Evolutionary conservation across 495 filamentous ascomycete species (phyloP), one percentile per base, ranked within the genome.

Genomic region (Jackrogersella minutella): DNA sequence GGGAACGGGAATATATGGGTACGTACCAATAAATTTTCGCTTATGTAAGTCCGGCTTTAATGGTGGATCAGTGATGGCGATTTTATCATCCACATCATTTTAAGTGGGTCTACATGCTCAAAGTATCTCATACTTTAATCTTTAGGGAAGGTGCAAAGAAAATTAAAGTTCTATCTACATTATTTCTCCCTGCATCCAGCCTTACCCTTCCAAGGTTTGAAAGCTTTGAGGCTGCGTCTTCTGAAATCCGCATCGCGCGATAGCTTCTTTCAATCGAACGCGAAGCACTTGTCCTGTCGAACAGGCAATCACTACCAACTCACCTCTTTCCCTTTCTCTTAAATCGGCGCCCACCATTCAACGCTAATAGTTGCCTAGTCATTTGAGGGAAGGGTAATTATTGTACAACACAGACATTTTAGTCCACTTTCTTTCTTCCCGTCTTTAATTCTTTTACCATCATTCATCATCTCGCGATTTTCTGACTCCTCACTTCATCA

Each of bases 231-330:
- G 61, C 66, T 69, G 66, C 56, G 47, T 65, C 36, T 13, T 39
- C 56, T 51, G 33, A 50, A 64, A 69, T 58, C 66, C 57, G 65
- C 26, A 3, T 63, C 66, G 72, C 72, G 72, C 72, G 72, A 72
- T 68, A 74, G 65, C 62, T 65, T 70, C 69, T 70, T n/a, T 52
- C 64, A 57, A 41, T 44, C 61, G 5, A 69, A 69, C 66, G 66
- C 66, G 66, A 61, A 13, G 41, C 50, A 36, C 28, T 59, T 33
- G 14, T 16, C 43, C 21, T 39, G 16, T 36, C 34, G 37, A 69
- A 67, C 47, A 31, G 28, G 33, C 43, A 58, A 36, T 7, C 43
- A 57, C 33, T 41, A 21, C 66, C 60, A 57, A 66, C 58, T 52
- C 59, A 55, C 51, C 62, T 34, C 33, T 59, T 34, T 58, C 44